Base-by-base conservation (phyloP, 306 rosid species). In the Erythrophleum fordii region DNA sequence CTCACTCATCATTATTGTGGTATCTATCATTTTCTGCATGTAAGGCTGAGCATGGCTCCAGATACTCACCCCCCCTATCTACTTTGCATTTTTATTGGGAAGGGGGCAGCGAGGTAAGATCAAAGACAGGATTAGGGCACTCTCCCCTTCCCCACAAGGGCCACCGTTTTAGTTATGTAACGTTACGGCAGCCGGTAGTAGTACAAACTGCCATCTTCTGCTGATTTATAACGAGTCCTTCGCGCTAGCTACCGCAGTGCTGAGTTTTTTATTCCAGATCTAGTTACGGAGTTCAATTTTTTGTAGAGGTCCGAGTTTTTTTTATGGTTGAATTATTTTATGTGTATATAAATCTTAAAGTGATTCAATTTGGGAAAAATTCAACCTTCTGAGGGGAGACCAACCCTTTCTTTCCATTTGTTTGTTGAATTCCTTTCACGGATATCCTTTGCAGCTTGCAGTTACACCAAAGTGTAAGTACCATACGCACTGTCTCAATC, bases 11-110 rank as follows among this genome's bases (percentile, higher is more conserved):
- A 81, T 83, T 77, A 79, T 79, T 60, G 69, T 41, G 79, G 80
- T 65, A 89, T 86, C 92, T 80, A 78, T 92, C 88, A 81, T 83
- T 87, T 82, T 87, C 85, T 85, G 82, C 80, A 53, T 82, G 81
- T 46, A 80, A 71, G 39, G 80, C 74, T 80, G 78, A 78, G 34
- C 73, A 77, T 81, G 64, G 48, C 51, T 44, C 71, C 14, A 62
- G 80, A 83, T 75, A 69, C 83, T 62, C 42, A 3, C 44, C 31
- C 44, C 44, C 44, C 73, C 73, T 66, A 73, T 78, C 80, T 46
- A 42, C n/a, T 61, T 76, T 58, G 10, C 10, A 12, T 31, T 16
- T 77, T 35, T 67, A 65, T 74, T 53, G 52, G 79, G 67, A 64
- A n/a, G 49, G 44, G 13, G 39, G 49, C 5, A 39, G 22, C 0